A percentile compares a stretch with the other conserved stretches of the same genome.
Conservation (phyloP, 768 basidiomycete species). For the Lyophyllum decastes region DNA sequence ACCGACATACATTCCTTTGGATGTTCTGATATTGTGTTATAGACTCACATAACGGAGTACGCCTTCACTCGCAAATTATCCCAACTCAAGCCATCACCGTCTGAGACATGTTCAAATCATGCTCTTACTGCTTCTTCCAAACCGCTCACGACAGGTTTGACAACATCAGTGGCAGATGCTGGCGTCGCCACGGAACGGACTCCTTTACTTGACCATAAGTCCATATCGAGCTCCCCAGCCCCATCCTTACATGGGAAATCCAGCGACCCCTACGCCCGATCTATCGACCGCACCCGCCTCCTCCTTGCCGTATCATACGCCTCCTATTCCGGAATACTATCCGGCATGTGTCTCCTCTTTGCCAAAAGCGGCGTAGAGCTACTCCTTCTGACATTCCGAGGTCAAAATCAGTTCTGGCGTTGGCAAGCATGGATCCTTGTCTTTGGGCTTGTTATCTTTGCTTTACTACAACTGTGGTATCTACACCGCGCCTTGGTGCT, state of each 20-base stretch:
- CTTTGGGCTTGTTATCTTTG: slow-evolving; percentile 69
- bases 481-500: slow-evolving; percentile 77
- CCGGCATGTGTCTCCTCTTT: slow-evolving; percentile 90
- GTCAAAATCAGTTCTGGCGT: slow-evolving; percentile 79
- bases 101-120: slow-evolving; percentile 33
- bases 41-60: slow-evolving; percentile 79
- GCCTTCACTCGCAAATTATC: slow-evolving; percentile 46
- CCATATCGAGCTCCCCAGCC: slow-evolving; percentile 29
- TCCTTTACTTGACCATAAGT: slow-evolving; percentile 51
- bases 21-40: slow-evolving; percentile 1
- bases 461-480: slow-evolving; percentile 83
- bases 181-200: slow-evolving; percentile 52
- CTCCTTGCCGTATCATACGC: slow-evolving; percentile 84
- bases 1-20: neutral
- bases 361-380: slow-evolving; percentile 94
- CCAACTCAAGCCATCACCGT: slow-evolving; percentile 24
- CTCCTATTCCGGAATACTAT: slow-evolving; percentile 84
- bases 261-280: slow-evolving; percentile 23
- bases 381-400: slow-evolving; percentile 72
- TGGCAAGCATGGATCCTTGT: slow-evolving; percentile 87
- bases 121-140: slow-evolving; percentile 34
- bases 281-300: slow-evolving; percentile 50
- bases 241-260: slow-evolving; percentile 23
- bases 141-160: slow-evolving; percentile 35
- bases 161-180: slow-evolving; percentile 30